These are phyloP conservation scores for Fusarium robinianum DNA, from an alignment of 2,329 filamentous ascomycete species.

Conservation along the genomic window DNA sequence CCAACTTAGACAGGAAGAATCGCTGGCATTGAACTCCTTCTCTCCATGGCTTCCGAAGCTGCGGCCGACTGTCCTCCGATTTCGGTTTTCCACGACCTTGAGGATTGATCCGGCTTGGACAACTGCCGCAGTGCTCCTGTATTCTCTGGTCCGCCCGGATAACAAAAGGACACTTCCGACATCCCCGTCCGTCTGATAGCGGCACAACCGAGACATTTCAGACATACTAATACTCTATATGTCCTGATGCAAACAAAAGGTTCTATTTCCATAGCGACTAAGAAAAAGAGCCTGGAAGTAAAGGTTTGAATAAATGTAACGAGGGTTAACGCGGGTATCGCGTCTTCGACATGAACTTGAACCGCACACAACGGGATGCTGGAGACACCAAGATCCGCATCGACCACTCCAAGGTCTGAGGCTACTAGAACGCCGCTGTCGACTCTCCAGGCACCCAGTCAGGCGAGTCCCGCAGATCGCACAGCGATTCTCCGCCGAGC, in stretches of 20 bases:
- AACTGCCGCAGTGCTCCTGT: neutral
- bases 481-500: neutral
- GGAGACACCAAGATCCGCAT: neutral
- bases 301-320: no score
- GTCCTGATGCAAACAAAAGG: no score
- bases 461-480: neutral
- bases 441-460: slow-evolving; percentile 1
- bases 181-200: neutral
- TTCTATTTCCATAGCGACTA: no score
- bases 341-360: no score
- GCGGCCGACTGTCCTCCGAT: neutral
- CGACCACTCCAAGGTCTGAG: neutral
- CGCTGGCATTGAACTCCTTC: no score
- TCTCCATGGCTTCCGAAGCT: no score
- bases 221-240: no score
- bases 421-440: slow-evolving; percentile 1
- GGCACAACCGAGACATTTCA: no score
- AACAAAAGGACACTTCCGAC: neutral
- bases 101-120: neutral
- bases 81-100: neutral
- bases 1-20: no score
- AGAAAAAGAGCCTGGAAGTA: no score
- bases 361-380: neutral
- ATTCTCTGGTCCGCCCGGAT: neutral
- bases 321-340: no score